Conservation (phyloP, 2,329 filamentous ascomycete genomes). For the Hyphodiscus sp. region DNA sequence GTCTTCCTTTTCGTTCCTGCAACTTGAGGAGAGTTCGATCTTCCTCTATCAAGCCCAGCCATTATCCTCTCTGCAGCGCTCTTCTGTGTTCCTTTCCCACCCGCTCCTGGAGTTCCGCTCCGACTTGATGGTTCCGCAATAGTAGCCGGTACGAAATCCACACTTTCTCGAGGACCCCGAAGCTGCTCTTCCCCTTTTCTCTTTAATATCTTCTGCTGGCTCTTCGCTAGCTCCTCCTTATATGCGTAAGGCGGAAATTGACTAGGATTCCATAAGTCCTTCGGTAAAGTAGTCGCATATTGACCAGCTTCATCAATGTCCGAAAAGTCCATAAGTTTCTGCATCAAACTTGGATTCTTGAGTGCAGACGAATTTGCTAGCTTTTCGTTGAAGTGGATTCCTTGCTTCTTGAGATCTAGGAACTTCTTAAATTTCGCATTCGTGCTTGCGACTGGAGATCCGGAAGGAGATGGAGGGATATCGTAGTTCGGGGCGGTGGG, state of each 20-base stretch:
- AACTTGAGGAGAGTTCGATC: slow-evolving; percentile 26
- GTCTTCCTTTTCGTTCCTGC: slow-evolving; percentile 29
- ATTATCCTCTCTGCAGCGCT: slow-evolving; percentile 31
- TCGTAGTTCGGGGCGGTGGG: slow-evolving; percentile 65
- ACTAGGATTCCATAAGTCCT: slow-evolving; percentile 51
- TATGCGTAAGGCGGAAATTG: slow-evolving; percentile 50
- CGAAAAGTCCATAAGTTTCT: slow-evolving; percentile 67
- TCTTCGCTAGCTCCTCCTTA: slow-evolving; percentile 42
- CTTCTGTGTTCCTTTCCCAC: slow-evolving; percentile 18
- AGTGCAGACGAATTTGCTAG: slow-evolving; percentile 60
- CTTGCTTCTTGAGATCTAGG: slow-evolving; percentile 68
- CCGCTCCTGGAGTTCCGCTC: slow-evolving; percentile 18
- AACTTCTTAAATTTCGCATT: slow-evolving; percentile 69
- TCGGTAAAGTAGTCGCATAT: slow-evolving; percentile 56
- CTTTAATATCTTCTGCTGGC: slow-evolving; percentile 33
- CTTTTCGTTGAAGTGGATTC: slow-evolving; percentile 72
- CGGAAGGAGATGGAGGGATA: slow-evolving; percentile 68
- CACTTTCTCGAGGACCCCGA: slow-evolving; percentile 24
- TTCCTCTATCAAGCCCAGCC: slow-evolving; percentile 29
- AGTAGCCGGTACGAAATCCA: slow-evolving; percentile 30
- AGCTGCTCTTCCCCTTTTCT: slow-evolving; percentile 26
- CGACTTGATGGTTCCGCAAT: slow-evolving; percentile 19
- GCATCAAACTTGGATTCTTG: slow-evolving; percentile 64
- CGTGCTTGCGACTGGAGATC: slow-evolving; percentile 45
- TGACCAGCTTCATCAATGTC: slow-evolving; percentile 49